Base-by-base conservation (phyloP, 129 eudicot genomes). In the Tanacetum coccineum region DNA sequence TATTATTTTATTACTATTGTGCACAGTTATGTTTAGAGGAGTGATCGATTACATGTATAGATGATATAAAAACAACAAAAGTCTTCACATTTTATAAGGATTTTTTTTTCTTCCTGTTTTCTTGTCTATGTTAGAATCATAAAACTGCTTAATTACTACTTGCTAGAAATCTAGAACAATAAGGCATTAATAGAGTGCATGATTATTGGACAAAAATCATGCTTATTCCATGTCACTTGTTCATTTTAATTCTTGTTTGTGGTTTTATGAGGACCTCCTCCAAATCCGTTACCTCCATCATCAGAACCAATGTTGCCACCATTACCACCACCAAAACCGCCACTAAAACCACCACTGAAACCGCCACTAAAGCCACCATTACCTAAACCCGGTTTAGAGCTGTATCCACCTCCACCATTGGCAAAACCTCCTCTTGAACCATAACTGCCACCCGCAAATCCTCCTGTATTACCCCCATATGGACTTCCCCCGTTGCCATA, bases 371-470 rank as follows among this genome's bases (percentile, higher is more conserved):
- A 73, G 9, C 55, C 55, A 15, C 84, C 84, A 52, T 54, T 44
- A 28, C 71, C 81, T 3, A 59, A 13, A 42, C 74, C 78, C 10
- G 71, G 61, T 53, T 79, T 54, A 47, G 59, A 45, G 0, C 64
- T 72, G n/a, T 22, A 68, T 62, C 78, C 74, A 0, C 83, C 80
- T 1, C 64, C 68, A 44, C 73, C 79, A 54, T 67, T 67, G 26
- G 61, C 70, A 32, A 30, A 59, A 59, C 72, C 78, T 32, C 77
- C 78, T 49, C 74, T 74, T 19, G 78, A 57, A 55, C 81, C 81
- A 48, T 72, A 70, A 4, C 74, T 74, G 14, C 76, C 73, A 7
- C 74, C 74, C 13, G 18, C 72, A 17, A 40, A 25, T 9, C 77
- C 75, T 2, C 77, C 71, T 1, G 21, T 32, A 26, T 73, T 67